A percentile compares a stretch with the other conserved stretches of the same genome.
Evolutionary conservation across 2,329 filamentous ascomycete genomes (phyloP).

Genomic region (Fusarium siculi): DNA sequence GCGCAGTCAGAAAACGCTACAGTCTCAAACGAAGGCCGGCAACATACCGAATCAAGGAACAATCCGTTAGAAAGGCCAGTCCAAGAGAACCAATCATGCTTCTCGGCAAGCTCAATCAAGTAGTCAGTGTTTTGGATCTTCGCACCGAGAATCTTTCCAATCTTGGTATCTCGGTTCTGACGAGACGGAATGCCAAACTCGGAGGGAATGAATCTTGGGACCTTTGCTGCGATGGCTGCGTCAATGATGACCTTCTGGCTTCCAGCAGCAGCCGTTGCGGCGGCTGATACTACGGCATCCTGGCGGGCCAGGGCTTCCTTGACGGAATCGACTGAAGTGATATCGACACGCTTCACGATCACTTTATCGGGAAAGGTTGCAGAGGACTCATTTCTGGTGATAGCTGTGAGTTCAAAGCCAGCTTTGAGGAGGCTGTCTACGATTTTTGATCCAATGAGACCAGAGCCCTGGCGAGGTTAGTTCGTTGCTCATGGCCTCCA

Average conservation of each 20-base stretch:
- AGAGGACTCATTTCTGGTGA: slow-evolving; percentile 3
- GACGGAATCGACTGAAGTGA: neutral
- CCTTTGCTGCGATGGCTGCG: neutral
- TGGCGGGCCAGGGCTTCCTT: neutral
- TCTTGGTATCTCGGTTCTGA: neutral
- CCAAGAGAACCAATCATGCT: slow-evolving; percentile 15
- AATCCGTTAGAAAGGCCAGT: neutral
- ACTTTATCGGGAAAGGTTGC: neutral
- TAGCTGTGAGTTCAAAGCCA: neutral
- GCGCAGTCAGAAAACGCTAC: rapidly evolving
- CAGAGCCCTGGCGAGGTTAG: neutral
- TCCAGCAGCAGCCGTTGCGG: neutral
- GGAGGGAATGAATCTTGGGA: neutral
- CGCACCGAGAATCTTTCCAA: neutral
- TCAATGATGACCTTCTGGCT: slow-evolving; percentile 2
- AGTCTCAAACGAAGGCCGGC: rapidly evolving
- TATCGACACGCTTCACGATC: neutral
- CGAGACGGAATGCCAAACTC: slow-evolving; percentile 17
- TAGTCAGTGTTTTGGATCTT: slow-evolving; percentile 16
- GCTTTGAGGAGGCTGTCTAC: neutral
- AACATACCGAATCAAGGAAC: slow-evolving; percentile 8
- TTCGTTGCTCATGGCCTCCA: rapidly evolving
- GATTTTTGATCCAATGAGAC: slow-evolving; percentile 5
- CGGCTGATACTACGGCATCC: neutral
- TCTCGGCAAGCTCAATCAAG: slow-evolving; percentile 3